These are phyloP conservation scores for Symbiodinium pilosum DNA, from an alignment of 73 alveolate species.

Conservation along the genomic window DNA sequence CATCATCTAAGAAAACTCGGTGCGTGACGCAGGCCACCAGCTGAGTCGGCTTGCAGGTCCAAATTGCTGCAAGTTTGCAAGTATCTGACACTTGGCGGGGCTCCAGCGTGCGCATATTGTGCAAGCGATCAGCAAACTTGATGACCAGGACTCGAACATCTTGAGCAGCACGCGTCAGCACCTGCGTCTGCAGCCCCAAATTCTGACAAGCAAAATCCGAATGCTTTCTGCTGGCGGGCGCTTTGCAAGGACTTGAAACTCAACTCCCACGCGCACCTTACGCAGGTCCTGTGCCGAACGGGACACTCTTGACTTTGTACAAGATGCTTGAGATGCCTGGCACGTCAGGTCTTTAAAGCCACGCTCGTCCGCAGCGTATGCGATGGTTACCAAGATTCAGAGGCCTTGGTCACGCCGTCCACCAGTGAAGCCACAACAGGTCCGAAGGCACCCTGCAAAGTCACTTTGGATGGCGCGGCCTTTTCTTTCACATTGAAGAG, in stretches of 20 bases:
- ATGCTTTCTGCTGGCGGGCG: not conserved
- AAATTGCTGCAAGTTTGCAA: too few species aligned
- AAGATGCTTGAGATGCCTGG: conserved; percentile 92
- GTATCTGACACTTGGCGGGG: too few species aligned
- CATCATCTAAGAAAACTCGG: too few species aligned
- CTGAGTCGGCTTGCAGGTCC: too few species aligned
- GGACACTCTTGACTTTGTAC: conserved; percentile 54
- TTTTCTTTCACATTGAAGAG: too few species aligned
- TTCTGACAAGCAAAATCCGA: not conserved
- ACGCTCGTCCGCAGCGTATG: not conserved
- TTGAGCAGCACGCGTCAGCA: conserved; percentile 82
- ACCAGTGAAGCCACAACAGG: conserved; percentile 88
- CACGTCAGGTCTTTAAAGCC: not conserved
- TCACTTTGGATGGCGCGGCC: too few species aligned
- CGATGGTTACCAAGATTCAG: not conserved
- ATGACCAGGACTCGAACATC: conserved; percentile 92
- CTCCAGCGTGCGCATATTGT: conserved; percentile 95
- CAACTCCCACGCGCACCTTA: not conserved
- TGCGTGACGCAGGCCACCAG: too few species aligned
- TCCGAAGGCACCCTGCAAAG: conserved; percentile 36
- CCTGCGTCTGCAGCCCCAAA: not conserved
- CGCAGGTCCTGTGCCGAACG: conserved; percentile 86
- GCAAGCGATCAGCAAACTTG: conserved; percentile 89
- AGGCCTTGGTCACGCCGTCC: conserved; percentile 76
- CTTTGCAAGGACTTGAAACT: too few species aligned